Evolutionary conservation across 495 filamentous ascomycete genomes (phyloP).

Genomic region (Xylaria flabelliformis): DNA sequence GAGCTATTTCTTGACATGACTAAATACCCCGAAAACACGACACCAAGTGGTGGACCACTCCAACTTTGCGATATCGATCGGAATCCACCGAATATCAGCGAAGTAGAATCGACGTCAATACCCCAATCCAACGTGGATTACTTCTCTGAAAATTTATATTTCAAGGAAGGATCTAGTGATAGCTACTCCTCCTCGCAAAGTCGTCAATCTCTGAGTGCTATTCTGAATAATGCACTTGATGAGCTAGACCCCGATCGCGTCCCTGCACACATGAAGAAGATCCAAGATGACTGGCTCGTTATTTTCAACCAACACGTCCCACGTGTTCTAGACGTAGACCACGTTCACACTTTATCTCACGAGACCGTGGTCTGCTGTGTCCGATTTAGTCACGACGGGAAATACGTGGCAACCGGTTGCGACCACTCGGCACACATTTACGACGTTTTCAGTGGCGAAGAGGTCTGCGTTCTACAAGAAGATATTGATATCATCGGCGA

Average conservation of each 20-base stretch:
- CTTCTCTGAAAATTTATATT: no score
- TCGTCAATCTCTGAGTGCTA: constrained; percentile 51
- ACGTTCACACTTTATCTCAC: constrained; percentile 82
- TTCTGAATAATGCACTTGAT: constrained; percentile 74
- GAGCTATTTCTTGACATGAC: no score
- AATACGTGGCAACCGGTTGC: constrained; percentile 87
- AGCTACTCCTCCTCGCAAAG: constrained; percentile 36
- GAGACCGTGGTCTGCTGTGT: constrained; percentile 93
- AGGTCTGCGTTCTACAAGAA: constrained; percentile 80
- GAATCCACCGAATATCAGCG: no score
- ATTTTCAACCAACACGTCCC: constrained; percentile 88
- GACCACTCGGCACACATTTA: constrained; percentile 91
- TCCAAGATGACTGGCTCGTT: constrained; percentile 83
- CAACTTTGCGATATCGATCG: no score
- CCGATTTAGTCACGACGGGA: constrained; percentile 85
- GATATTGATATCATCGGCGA: constrained; percentile 82
- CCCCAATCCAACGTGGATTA: no score
- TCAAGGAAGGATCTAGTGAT: no score
- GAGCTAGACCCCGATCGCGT: constrained; percentile 87
- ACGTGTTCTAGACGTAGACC: constrained; percentile 82
- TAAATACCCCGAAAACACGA: no score
- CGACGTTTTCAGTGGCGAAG: constrained; percentile 78
- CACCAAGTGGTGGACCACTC: no score
- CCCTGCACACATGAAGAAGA: constrained; percentile 81
- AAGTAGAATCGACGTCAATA: no score